Conservation (phyloP, 345 rosid genomes). For the Leavenworthia alabamica region DNA sequence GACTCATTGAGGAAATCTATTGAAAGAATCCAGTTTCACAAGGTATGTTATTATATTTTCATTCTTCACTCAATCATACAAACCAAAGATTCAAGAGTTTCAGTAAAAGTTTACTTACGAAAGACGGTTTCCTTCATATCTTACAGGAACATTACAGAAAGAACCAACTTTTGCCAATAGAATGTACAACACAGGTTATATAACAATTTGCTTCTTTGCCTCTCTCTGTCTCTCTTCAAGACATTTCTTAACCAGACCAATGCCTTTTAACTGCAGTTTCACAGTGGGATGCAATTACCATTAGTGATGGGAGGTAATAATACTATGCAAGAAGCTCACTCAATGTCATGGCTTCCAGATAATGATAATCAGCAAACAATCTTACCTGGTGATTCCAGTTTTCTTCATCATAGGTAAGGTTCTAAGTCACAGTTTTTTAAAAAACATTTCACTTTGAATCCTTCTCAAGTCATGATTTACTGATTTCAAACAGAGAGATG, state of each 20-base stretch:
- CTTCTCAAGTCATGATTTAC: neutral
- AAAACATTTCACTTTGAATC: neutral
- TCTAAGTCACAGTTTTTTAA: neutral
- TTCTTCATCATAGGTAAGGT: slow-evolving; percentile 49
- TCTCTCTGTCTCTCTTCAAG: neutral
- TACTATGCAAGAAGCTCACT: slow-evolving; percentile 50
- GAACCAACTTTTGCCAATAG: slow-evolving; percentile 51
- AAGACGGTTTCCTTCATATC: slow-evolving; percentile 11
- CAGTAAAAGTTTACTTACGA: neutral
- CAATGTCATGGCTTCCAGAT: slow-evolving; percentile 61
- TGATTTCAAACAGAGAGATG: slow-evolving; percentile 39
- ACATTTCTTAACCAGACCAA: slow-evolving; percentile 1
- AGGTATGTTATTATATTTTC: slow-evolving; percentile 37
- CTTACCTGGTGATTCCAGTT: slow-evolving; percentile 47
- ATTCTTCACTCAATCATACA: neutral
- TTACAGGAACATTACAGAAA: slow-evolving; percentile 57
- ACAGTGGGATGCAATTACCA: slow-evolving; percentile 53
- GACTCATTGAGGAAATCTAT: slow-evolving; percentile 62
- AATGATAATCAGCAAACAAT: slow-evolving; percentile 51
- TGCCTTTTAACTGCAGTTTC: slow-evolving; percentile 42
- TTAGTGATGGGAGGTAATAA: slow-evolving; percentile 41
- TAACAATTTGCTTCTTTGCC: neutral
- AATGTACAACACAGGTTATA: slow-evolving; percentile 57
- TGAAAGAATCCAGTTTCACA: slow-evolving; percentile 43
- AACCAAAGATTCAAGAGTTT: neutral